Percentiles rank a stretch among this genome's conserved stretches.
Evolutionary conservation across 108 stramenopile species (phyloP).

Genomic region (Craspedostauros australis): DNA sequence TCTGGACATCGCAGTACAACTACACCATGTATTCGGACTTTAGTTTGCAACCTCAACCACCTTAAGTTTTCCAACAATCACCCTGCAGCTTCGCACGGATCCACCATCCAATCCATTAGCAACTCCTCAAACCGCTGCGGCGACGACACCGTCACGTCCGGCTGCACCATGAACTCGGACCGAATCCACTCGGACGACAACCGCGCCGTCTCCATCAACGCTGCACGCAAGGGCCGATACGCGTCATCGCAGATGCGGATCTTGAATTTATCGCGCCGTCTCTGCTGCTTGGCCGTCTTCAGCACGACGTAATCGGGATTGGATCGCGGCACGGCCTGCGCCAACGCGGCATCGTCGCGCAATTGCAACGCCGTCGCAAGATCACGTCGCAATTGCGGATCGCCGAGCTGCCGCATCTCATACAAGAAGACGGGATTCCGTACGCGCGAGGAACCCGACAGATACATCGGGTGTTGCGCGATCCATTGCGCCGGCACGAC

Average conservation of each 20-base stretch:
- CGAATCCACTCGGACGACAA: constrained; percentile 33
- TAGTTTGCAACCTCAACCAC: too few relatives aligned
- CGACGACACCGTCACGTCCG: constrained; percentile 30
- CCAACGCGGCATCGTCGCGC: background rate
- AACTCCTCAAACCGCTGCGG: background rate
- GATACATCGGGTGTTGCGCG: background rate
- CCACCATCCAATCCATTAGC: constrained; percentile 2
- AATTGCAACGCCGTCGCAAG: constrained; percentile 2
- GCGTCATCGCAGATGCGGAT: constrained; percentile 40
- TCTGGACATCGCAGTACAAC: too few relatives aligned
- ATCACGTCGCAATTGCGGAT: constrained; percentile 8
- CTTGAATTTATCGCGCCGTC: constrained; percentile 5
- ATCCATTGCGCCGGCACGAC: background rate
- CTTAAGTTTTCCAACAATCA: too few relatives aligned
- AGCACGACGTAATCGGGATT: constrained; percentile 9
- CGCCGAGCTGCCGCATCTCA: constrained; percentile 32
- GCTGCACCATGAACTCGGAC: constrained; percentile 27
- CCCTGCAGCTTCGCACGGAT: constrained; percentile 11
- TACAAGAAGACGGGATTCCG: constrained; percentile 38
- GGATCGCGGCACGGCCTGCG: constrained; percentile 9
- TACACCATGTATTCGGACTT: too few relatives aligned
- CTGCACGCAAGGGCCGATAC: constrained; percentile 12
- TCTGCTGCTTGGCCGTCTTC: constrained; percentile 9
- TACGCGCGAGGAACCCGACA: background rate
- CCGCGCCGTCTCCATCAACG: constrained; percentile 24